Conservation (phyloP, 257 asterid species). For the Lycium ferocissimum region DNA sequence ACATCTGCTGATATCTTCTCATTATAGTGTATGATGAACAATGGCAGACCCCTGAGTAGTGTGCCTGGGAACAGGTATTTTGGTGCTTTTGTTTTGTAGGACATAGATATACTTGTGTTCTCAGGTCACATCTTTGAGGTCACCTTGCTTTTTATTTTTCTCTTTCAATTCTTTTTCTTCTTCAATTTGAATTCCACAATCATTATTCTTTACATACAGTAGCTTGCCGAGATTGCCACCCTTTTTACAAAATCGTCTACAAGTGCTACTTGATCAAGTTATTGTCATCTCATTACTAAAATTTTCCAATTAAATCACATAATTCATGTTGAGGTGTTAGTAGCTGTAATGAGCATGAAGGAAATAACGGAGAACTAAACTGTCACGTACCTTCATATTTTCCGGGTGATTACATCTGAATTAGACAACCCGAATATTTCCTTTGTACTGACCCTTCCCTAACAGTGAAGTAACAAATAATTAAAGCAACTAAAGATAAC, state of each 20-base stretch:
- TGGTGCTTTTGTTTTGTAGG: too few relatives aligned
- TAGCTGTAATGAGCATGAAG: neutral
- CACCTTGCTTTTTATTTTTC: neutral
- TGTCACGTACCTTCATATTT: constrained; percentile 82
- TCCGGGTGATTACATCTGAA: constrained; percentile 94
- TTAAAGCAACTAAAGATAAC: neutral
- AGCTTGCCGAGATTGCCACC: too few relatives aligned
- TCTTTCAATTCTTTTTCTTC: neutral
- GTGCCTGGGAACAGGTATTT: constrained; percentile 51
- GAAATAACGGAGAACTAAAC: neutral
- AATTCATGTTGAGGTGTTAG: neutral
- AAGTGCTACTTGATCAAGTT: too few relatives aligned
- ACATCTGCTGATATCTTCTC: neutral
- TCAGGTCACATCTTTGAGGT: too few relatives aligned
- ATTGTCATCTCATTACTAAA: too few relatives aligned
- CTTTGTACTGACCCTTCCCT: constrained; percentile 94
- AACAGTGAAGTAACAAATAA: constrained; percentile 31
- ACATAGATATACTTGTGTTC: too few relatives aligned
- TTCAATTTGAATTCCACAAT: too few relatives aligned
- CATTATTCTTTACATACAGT: too few relatives aligned
- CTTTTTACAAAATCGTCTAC: too few relatives aligned
- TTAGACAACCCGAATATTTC: constrained; percentile 80
- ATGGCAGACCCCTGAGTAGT: constrained; percentile 42
- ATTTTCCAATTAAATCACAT: neutral
- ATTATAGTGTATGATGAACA: neutral